Evolutionary conservation across 2,329 filamentous ascomycete species (phyloP), one percentile per base, ranked within the genome.

Genomic region (Sarocladium brachiariae): DNA sequence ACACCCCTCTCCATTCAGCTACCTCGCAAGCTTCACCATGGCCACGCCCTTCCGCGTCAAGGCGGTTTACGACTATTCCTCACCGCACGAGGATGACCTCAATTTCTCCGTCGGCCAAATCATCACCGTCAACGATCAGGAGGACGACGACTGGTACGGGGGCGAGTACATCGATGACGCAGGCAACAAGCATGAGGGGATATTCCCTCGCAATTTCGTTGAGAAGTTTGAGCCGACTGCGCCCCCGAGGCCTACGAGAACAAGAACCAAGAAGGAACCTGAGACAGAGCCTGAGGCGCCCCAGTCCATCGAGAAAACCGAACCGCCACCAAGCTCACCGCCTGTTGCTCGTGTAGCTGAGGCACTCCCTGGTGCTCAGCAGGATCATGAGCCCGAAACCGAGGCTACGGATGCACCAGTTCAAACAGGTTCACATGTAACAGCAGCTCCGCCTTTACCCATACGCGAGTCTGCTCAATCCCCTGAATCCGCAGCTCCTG

Each of bases 141-240:
- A 97, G 65, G 93, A 96, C 65, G 84, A 78, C 56, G 95, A 97
- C 66, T 97, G 91, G 93, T 95, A 93, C 65, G 81, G 80, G 56
- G 92, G 93, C 58, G 86, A 93, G 68, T 96, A 96, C 66, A 73
- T 83, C 56, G 88, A 95, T 68, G 81, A 83, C 53, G 70, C 76
- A 49, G 93, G 93, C 51, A 70, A 68, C 55, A 89, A 85, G 68
- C 80, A 84, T 64, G 84, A 91, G 63, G 92, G 92, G 58, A 87
- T 96, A 60, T 97, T 96, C 68, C 92, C 90, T 49, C 86, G 87
- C 65, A 99, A 97, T 71, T 99, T 99, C 65, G 93, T 99, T 63
- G 93, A 99, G 70, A 89, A 86, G 70, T 95, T 89, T 69, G 92
- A 97, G 67, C 93, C 93, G 33, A 86, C 84, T 51, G 86, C 92